These are phyloP conservation scores for Colletotrichum liaoningense DNA, from an alignment of 2,329 filamentous ascomycete genomes.

Conservation along the genomic window DNA sequence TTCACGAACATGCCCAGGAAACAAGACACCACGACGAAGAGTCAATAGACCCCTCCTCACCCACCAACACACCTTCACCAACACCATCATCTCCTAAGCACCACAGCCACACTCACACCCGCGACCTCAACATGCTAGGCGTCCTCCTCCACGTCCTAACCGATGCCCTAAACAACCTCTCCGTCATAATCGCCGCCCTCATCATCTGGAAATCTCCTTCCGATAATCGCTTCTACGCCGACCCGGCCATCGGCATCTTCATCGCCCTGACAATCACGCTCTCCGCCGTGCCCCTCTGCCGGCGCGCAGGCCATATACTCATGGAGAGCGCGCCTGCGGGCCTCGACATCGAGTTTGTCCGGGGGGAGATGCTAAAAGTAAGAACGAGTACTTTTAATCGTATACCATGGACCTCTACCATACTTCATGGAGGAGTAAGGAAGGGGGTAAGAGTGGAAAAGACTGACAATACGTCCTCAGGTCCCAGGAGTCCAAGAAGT, in stretches of 20 bases:
- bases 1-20: not conserved
- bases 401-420: too few species aligned
- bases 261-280: conserved; percentile 80
- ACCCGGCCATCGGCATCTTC: conserved; percentile 75
- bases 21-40: not conserved
- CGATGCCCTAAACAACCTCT: conserved; percentile 81
- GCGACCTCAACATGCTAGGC: conserved; percentile 77
- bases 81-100: conserved; percentile 36
- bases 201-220: conserved; percentile 75
- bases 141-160: conserved; percentile 78
- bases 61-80: not conserved
- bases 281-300: conserved; percentile 72
- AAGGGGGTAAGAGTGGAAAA: too few species aligned
- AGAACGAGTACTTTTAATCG: not conserved
- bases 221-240: conserved; percentile 74
- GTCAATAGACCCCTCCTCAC: not conserved
- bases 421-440: too few species aligned
- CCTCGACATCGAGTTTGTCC: conserved; percentile 71
- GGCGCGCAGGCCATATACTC: conserved; percentile 72
- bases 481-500: conserved; percentile 75
- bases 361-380: conserved; percentile 76
- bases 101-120: conserved; percentile 62
- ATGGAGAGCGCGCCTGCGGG: conserved; percentile 73
- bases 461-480: conserved; percentile 45
- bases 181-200: conserved; percentile 76